phyloP scores from a whole-genome alignment of 1,284 basidiomycete species.

The Inonotus obliquus region DNA sequence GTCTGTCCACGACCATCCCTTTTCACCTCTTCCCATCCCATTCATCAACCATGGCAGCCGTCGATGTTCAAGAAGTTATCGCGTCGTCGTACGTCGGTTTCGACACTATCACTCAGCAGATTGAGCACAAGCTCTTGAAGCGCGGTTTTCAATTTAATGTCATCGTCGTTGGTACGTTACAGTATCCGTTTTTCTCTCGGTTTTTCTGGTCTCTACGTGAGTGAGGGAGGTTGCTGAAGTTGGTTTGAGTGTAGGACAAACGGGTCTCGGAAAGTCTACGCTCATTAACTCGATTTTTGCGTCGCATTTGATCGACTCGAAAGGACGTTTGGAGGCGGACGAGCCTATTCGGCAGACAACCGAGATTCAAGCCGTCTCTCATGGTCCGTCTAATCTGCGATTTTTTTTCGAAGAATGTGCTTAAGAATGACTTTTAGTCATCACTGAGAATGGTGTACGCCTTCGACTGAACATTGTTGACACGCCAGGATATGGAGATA shows the following conservation, averaged over 20 bases:
- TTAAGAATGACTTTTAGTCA: constrained; percentile 49
- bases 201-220: not conserved
- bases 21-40: not conserved
- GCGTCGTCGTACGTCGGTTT: constrained; percentile 90
- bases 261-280: constrained; percentile 97
- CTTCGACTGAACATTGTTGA: constrained; percentile 97
- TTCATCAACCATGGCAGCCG: constrained; percentile 36
- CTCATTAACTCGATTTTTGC: constrained; percentile 99
- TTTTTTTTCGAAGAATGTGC: not conserved
- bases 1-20: constrained; percentile 6
- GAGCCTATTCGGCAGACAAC: constrained; percentile 92
- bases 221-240: not conserved
- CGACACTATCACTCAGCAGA: constrained; percentile 95
- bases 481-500: constrained; percentile 98
- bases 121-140: constrained; percentile 99
- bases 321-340: constrained; percentile 86
- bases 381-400: constrained; percentile 58
- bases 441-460: constrained; percentile 94
- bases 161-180: constrained; percentile 82
- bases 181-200: not conserved
- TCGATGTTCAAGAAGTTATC: constrained; percentile 69
- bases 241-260: constrained; percentile 67
- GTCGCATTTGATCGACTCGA: constrained; percentile 95
- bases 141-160: constrained; percentile 99
- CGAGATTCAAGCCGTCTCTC: constrained; percentile 92